Base-by-base conservation (phyloP, 768 basidiomycete species). In the Tubosaeta sp. region DNA sequence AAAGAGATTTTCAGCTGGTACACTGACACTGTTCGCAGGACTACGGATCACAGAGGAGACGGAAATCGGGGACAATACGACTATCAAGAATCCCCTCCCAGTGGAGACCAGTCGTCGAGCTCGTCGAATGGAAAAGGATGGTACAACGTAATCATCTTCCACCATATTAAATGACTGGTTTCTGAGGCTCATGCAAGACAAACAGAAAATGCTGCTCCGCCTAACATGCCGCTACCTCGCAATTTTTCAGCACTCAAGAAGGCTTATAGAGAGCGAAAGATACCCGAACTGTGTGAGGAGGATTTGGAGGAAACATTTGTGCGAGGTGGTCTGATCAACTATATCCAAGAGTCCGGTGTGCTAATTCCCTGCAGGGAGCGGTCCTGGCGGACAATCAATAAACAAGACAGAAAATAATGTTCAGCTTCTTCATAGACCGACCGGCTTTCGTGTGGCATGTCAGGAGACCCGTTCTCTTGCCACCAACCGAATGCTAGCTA, bases 401-500 rank as follows among this genome's bases (percentile, higher is more conserved):
- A 95, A 97, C 76, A 97, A 97, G 74, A 92, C 91, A 54, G 81
- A 86, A 74, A 85, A 94, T 70, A 88, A 91, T 64, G 93, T 95
- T 26, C 91, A 93, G 64, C 75, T 97, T 27, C 72, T 91, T 37
- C 94, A 97, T 66, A 86, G 84, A 59, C 93, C 94, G 2, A 91
- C 90, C 17, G 90, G 92, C 6, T 76, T 95, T 46, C 84, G 94
- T 35, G 88, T 95, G 13, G 74, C 82, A 4, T 93, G 91, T 64
- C 94, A 97, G 68, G 84, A 91, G 62, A 94, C 93, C 6, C 85
- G 94, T 42, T 94, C 91, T 3, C 71, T 94, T 43, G 73, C 81
- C 29, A 77, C 84, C 58, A 97, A 97, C 63, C 75, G 94, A 58
- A 82, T 81, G 64, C 65, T 86, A 26, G 94, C 94, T 14, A 77